Evolutionary conservation across 148 eudicot species (phyloP), one percentile per base, ranked within the genome.

Genomic region (Rhododendron williamsianum): DNA sequence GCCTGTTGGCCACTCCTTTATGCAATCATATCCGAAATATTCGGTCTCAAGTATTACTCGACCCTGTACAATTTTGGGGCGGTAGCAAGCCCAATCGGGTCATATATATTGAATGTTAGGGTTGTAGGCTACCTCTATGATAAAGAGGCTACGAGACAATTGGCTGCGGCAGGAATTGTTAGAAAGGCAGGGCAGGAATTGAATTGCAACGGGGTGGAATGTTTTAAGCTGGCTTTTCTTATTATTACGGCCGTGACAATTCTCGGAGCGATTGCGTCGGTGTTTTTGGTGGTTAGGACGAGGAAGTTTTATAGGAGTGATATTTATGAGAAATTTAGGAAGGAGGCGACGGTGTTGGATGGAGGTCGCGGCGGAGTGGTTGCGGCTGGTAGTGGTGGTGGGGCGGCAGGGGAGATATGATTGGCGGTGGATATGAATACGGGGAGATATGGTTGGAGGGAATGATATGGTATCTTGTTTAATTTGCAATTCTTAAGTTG

Each of bases 21-120:
- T 73, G 89, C 89, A 6, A 89, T 89, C 58, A 89, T 89, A 1
- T 89, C 91, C 0, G 91, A 89, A 78, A 51, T 89, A 15, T 89
- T 89, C 9, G 91, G 91, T n/a, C 88, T 89, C 8, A 89, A 89
- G 45, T 89, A 89, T 33, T 89, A 87, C 87, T 89, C 91, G 41
- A 89, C 91, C 4, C 58, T 89, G 6, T 89, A 85, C 81, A 89
- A 89, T 46, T 89, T 87, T 13, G 91, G 91, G 2, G 51, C 83
- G 9, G 88, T 89, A 63, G 91, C 91, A 3, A 89, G 91, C 73
- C 89, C 91, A 21, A 67, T 89, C 12, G 91, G 91, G 10, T 56
- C 67, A 11, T 89, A 89, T 36, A 23, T 89, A 77, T 86, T 89
- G 1, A 89, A 89, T 35, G 91, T 89, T 79, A 80, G 83, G 23